Evolutionary conservation across 169 alveolate genomes (phyloP).

Genomic region (Plasmodium berghei): DNA sequence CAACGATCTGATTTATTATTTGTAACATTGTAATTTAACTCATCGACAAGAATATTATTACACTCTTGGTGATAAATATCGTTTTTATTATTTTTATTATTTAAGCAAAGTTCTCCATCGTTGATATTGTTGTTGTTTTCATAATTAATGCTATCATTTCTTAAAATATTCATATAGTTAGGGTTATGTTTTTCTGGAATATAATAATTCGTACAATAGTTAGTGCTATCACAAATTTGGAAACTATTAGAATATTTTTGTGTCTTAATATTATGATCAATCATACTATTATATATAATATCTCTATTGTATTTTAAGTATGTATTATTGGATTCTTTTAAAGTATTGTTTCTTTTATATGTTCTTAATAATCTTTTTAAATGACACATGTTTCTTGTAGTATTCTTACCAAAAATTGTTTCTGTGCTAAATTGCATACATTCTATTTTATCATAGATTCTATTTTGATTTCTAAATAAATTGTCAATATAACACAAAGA

Average conservation of each 20-base stretch:
- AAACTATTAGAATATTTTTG: constrained; percentile 61
- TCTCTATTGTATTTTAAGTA: constrained; percentile 20
- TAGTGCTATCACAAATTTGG: constrained; percentile 49
- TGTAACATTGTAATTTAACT: constrained; percentile 24
- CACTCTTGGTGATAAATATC: constrained; percentile 11
- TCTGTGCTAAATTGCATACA: constrained; percentile 74
- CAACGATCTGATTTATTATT: constrained; percentile 34
- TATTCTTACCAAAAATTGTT: constrained; percentile 59
- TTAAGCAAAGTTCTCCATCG: constrained; percentile 22
- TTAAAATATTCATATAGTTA: constrained; percentile 19
- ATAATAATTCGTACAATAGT: constrained; percentile 43
- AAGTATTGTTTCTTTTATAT: constrained; percentile 28
- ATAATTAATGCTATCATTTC: neutral
- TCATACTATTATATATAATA: constrained; percentile 8
- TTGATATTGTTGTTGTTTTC: constrained; percentile 20
- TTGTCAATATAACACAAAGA: constrained; percentile 65
- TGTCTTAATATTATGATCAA: constrained; percentile 6
- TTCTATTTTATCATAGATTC: constrained; percentile 55
- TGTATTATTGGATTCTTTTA: constrained; percentile 46
- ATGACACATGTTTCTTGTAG: constrained; percentile 58
- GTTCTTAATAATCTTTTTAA: constrained; percentile 71
- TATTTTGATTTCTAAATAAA: constrained; percentile 34
- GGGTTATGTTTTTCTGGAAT: constrained; percentile 32
- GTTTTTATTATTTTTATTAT: constrained; percentile 22
- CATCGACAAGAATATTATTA: constrained; percentile 19